Conservation (phyloP, 139 green algal species). For the Astrephomene gubernaculifera region DNA sequence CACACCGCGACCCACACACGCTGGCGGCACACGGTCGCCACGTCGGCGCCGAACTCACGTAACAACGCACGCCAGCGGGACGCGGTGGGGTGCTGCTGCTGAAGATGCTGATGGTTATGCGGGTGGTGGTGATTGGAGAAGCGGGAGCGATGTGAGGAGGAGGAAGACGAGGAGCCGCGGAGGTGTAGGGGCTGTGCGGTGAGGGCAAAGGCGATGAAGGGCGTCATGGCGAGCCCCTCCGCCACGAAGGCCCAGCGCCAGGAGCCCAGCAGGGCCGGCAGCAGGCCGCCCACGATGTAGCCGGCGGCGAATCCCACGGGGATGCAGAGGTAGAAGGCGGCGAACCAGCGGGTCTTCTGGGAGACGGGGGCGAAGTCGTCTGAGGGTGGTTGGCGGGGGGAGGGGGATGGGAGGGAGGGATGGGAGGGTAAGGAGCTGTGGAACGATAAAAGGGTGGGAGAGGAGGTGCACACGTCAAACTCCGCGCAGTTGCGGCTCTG, state of each 20-base stretch:
- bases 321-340: constrained; percentile 94
- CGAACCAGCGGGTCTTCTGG: constrained; percentile 86
- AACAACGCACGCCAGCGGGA: neutral
- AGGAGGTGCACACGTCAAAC: neutral
- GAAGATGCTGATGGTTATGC: neutral
- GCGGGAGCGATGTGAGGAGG: neutral
- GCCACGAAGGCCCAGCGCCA: constrained; percentile 91
- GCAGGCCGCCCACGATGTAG: constrained; percentile 85
- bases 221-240: constrained; percentile 82
- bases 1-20: constrained; percentile 62
- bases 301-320: constrained; percentile 83
- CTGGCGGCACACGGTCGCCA: constrained; percentile 58
- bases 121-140: neutral
- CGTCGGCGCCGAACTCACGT: constrained; percentile 53
- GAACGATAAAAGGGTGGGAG: neutral
- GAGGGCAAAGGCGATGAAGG: constrained; percentile 79
- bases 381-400: constrained; percentile 47
- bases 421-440: neutral
- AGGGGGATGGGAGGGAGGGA: neutral
- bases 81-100: neutral
- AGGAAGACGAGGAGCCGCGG: constrained; percentile 37
- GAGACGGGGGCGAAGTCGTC: constrained; percentile 88
- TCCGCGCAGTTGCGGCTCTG: too few species aligned
- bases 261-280: constrained; percentile 47
- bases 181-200: constrained; percentile 73